Evolutionary conservation across 257 asterid genomes (phyloP).

Genomic region (Solanum microdontum): DNA sequence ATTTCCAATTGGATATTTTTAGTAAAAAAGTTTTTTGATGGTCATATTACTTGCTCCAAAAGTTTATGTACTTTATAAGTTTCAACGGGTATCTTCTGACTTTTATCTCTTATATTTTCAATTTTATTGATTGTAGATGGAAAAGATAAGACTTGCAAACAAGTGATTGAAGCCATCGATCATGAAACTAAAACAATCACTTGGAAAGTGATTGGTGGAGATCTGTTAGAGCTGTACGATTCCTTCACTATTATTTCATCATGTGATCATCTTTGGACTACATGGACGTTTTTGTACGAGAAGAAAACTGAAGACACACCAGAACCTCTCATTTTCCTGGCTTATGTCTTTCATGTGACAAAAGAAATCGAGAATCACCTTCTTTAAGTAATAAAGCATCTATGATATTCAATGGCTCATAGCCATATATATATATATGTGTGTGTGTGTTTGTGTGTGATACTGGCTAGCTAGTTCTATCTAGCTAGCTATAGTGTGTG

Average conservation of each 20-base stretch:
- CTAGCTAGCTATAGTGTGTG: too few relatives aligned
- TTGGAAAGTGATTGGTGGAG: conserved; percentile 3
- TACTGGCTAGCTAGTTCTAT: too few relatives aligned
- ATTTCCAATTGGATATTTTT: too few relatives aligned
- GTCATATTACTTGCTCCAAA: too few relatives aligned
- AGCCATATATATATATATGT: neutral
- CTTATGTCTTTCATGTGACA: neutral
- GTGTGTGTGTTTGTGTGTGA: neutral
- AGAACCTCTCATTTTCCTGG: neutral
- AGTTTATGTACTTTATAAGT: too few relatives aligned
- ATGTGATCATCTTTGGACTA: neutral
- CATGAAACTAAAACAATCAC: neutral
- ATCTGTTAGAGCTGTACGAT: neutral
- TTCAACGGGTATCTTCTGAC: too few relatives aligned
- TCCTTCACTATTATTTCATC: neutral
- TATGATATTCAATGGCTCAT: neutral
- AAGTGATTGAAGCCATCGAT: neutral
- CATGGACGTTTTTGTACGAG: neutral
- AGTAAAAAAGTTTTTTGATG: too few relatives aligned
- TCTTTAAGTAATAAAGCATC: neutral
- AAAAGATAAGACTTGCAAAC: neutral
- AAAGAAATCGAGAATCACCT: neutral
- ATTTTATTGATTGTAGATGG: neutral
- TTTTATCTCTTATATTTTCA: neutral
- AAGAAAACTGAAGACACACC: neutral